These are phyloP conservation scores for Zostera marina DNA, from an alignment of 116 monocot genomes.

Conservation along the genomic window DNA sequence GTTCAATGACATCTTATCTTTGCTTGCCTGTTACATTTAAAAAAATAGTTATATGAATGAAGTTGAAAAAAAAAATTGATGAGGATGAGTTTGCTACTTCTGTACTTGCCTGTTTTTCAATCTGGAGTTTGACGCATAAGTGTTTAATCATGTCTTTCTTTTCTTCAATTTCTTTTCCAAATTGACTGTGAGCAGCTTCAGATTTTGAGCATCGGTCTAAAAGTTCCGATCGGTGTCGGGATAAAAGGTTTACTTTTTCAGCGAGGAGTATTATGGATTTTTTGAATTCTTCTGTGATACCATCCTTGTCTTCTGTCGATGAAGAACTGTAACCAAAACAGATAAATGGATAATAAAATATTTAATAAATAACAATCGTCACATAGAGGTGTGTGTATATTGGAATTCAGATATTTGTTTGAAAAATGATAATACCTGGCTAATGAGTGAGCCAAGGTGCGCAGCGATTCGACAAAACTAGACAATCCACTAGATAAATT, in stretches of 20 bases:
- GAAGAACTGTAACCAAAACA: conserved; percentile 28
- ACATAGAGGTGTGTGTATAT: not conserved
- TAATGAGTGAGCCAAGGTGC: conserved; percentile 62
- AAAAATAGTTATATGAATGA: not conserved
- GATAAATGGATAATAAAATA: not conserved
- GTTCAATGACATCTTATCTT: conserved; percentile 86
- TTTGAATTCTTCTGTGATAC: conserved; percentile 42
- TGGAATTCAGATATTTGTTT: not conserved
- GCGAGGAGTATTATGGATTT: conserved; percentile 60
- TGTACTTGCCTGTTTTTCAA: conserved; percentile 63
- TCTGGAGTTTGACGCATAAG: conserved; percentile 62
- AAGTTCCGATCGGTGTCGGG: conserved; percentile 38
- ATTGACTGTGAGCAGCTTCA: conserved; percentile 33
- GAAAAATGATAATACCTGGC: conserved; percentile 39
- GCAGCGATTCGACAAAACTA: conserved; percentile 71
- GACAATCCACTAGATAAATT: conserved; percentile 31
- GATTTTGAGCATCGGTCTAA: conserved; percentile 34
- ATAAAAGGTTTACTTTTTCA: conserved; percentile 50
- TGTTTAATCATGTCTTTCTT: conserved; percentile 61
- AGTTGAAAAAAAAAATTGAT: not conserved
- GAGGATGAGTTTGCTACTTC: not conserved
- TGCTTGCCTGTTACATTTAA: conserved; percentile 44
- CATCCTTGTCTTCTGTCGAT: conserved; percentile 59
- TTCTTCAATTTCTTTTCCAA: conserved; percentile 62
- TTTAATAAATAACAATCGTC: not conserved